Evolutionary conservation across 495 filamentous ascomycete species (phyloP).

Genomic region (Xylaria cubensis): DNA sequence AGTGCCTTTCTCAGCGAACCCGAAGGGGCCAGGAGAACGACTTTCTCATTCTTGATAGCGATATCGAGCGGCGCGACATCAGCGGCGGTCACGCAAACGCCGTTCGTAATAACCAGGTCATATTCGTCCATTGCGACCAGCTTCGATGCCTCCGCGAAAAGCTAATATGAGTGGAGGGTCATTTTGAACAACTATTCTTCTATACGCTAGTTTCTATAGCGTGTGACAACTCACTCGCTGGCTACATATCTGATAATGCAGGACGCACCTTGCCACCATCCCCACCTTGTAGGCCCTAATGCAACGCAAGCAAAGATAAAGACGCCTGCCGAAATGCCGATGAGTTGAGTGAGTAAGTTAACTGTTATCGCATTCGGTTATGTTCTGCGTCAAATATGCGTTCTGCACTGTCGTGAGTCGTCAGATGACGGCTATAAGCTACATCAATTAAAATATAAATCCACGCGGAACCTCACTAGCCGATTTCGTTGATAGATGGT

Average conservation of each 20-base stretch:
- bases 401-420: background rate
- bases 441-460: background rate
- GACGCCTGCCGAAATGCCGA: background rate
- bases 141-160: background rate
- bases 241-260: background rate
- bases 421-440: background rate
- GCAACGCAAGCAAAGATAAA: background rate
- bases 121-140: slow-evolving; percentile 33
- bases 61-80: slow-evolving; percentile 57
- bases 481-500: background rate
- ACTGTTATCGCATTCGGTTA: background rate
- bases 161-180: background rate
- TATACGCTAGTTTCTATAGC: background rate
- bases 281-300: background rate
- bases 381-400: background rate
- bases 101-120: slow-evolving; percentile 56
- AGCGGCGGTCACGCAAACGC: slow-evolving; percentile 55
- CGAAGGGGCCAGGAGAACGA: slow-evolving; percentile 51
- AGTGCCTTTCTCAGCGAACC: slow-evolving; percentile 38
- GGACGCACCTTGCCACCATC: background rate
- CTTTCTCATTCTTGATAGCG: slow-evolving; percentile 57
- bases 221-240: background rate
- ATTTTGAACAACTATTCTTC: background rate
- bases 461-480: background rate
- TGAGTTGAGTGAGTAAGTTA: background rate